Evolutionary conservation across 2,329 filamentous ascomycete species (phyloP), one percentile per base, ranked within the genome.

Genomic region (Cladosporium sp.): DNA sequence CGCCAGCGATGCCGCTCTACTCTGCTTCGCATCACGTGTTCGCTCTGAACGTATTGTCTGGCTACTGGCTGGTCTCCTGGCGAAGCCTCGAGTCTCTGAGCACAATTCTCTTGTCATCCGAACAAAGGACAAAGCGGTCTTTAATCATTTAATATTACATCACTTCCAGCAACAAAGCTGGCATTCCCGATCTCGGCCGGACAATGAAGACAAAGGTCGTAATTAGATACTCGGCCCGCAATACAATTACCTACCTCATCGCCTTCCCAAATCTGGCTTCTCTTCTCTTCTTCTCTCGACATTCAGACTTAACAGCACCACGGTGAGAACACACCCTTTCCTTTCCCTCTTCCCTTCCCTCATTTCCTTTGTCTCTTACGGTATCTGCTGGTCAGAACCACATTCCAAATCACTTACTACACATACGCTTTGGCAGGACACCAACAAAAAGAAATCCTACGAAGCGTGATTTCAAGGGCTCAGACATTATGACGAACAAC

Each of bases 331-430:
- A 38, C 30, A 3, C 30, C 30, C 15, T 47, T 42, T 25, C 40
- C 39, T 54, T 39, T 36, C 52, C 30, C 39, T 30, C 40, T 11
- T 28, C 39, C 51, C 28, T 43, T 37, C 15, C 28, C 51, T 34
- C 34, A 56, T 43, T 37, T 56, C 40, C 42, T 39, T 38, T 49
- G 36, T 56, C 52, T 39, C 52, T 56, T 56, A 25, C 52, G 52
- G 52, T 56, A 28, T 56, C 52, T 56, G 52, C 52, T 56, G 52
- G 52, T 47, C 52, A 56, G 52, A 56, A 56, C 34, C 25, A n/a
- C 34, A 14, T 9, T 36, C 20, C 15, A 20, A 17, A 22, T 30
- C 17, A 37, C 28, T 51, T 17, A 39, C 36, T 51, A 28, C 22
- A 15, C 40, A 55, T 28, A 15, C 28, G 20, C 22, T 25, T 37